These are phyloP conservation scores for Kernera saxatilis DNA, from an alignment of 345 rosid genomes.

Conservation along the genomic window DNA sequence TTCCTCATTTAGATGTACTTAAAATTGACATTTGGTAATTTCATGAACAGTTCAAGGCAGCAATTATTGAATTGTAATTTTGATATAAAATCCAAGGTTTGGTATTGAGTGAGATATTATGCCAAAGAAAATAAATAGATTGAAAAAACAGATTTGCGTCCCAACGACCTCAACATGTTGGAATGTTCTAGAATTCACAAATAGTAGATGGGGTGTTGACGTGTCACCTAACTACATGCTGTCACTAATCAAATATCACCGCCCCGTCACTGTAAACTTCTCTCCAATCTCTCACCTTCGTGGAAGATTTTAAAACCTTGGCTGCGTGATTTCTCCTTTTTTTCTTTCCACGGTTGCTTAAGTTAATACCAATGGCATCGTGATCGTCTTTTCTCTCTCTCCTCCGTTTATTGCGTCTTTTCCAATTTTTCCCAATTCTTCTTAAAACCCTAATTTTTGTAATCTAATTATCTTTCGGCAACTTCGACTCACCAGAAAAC, in stretches of 20 bases:
- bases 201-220: not conserved
- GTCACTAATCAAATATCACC: slow-evolving; percentile 6
- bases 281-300: slow-evolving; percentile 16
- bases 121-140: not conserved
- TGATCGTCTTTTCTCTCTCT: slow-evolving; percentile 17
- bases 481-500: not conserved
- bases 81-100: too few species aligned
- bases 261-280: not conserved
- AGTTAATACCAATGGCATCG: slow-evolving; percentile 1
- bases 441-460: slow-evolving; percentile 23
- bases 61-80: too few species aligned
- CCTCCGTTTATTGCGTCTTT: not conserved
- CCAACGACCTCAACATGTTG: slow-evolving; percentile 1
- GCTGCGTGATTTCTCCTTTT: not conserved
- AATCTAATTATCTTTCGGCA: slow-evolving; percentile 6
- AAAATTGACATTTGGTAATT: too few species aligned
- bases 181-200: slow-evolving; percentile 10
- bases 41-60: not conserved
- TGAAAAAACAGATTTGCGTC: slow-evolving; percentile 2
- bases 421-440: slow-evolving; percentile 10
- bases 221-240: slow-evolving; percentile 5
- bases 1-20: too few species aligned
- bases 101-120: too few species aligned
- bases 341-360: slow-evolving; percentile 13
- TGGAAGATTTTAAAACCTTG: slow-evolving; percentile 22